Conservation (phyloP, 2,329 filamentous ascomycete genomes). For the Arthrobotrys iridis region DNA sequence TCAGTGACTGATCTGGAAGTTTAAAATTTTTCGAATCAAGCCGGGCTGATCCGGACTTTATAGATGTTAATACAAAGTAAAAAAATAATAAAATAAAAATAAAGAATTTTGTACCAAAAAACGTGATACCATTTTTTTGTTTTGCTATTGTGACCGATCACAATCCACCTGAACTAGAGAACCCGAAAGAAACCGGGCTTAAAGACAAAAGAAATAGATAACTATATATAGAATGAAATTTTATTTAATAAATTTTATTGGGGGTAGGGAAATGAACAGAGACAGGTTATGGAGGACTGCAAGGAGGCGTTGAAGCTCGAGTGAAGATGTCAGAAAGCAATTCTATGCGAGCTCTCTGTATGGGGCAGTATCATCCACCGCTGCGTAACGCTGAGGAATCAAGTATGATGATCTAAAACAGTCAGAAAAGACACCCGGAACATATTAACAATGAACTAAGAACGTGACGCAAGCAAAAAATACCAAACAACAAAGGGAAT, state of each 20-base stretch:
- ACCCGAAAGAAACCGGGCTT: background rate
- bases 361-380: background rate
- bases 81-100: too few relatives aligned
- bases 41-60: too few relatives aligned
- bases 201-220: background rate
- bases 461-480: background rate
- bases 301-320: background rate
- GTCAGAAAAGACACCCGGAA: conserved; percentile 1
- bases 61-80: too few relatives aligned
- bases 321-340: background rate
- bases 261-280: background rate
- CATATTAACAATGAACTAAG: conserved; percentile 3
- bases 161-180: too few relatives aligned
- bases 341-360: conserved; percentile 15
- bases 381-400: conserved; percentile 1
- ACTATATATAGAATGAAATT: background rate
- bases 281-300: background rate
- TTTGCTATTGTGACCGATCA: too few relatives aligned
- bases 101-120: too few relatives aligned
- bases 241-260: too few relatives aligned
- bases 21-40: too few relatives aligned
- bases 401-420: conserved; percentile 32
- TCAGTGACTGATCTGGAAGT: too few relatives aligned
- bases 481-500: background rate
- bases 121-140: too few relatives aligned